These are phyloP conservation scores for Ceriops decandra DNA, from an alignment of 345 rosid genomes.

Conservation along the genomic window DNA sequence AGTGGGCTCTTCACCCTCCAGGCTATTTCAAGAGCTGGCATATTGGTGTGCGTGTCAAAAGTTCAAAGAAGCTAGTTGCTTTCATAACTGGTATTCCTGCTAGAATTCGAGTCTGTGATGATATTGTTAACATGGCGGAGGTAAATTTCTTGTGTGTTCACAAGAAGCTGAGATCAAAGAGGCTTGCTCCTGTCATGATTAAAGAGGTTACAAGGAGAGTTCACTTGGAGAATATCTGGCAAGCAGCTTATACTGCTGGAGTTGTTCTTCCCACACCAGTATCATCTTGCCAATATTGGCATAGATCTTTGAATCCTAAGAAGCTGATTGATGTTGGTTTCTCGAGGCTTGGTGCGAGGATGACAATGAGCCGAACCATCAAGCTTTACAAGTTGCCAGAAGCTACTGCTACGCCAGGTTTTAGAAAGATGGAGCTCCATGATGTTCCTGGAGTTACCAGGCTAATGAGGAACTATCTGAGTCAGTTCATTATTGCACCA, in stretches of 20 bases:
- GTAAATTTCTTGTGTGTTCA: conserved; percentile 90
- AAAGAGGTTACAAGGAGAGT: conserved; percentile 91
- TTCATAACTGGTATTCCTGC: conserved; percentile 87
- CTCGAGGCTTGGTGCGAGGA: conserved; percentile 75
- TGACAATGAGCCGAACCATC: conserved; percentile 92
- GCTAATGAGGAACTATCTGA: conserved; percentile 58
- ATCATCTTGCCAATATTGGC: conserved; percentile 87
- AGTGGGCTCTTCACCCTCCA: conserved; percentile 83
- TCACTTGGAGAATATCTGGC: conserved; percentile 89
- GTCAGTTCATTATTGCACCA: conserved; percentile 68
- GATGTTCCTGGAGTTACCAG: conserved; percentile 86
- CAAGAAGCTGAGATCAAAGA: conserved; percentile 86
- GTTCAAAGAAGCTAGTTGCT: conserved; percentile 75
- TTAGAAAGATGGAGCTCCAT: conserved; percentile 72
- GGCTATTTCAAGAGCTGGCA: conserved; percentile 76
- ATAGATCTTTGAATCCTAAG: conserved; percentile 87
- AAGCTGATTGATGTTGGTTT: conserved; percentile 93
- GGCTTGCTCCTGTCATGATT: conserved; percentile 91
- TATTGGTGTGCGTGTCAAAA: conserved; percentile 76
- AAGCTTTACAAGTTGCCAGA: conserved; percentile 77
- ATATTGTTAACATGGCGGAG: conserved; percentile 80
- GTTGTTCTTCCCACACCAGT: conserved; percentile 81
- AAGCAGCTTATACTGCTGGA: conserved; percentile 91
- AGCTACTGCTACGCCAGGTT: conserved; percentile 64
- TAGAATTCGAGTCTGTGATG: conserved; percentile 64